phyloP scores from a whole-genome alignment of 2,329 filamentous ascomycete species.

The Stachybotrys chartarum region DNA sequence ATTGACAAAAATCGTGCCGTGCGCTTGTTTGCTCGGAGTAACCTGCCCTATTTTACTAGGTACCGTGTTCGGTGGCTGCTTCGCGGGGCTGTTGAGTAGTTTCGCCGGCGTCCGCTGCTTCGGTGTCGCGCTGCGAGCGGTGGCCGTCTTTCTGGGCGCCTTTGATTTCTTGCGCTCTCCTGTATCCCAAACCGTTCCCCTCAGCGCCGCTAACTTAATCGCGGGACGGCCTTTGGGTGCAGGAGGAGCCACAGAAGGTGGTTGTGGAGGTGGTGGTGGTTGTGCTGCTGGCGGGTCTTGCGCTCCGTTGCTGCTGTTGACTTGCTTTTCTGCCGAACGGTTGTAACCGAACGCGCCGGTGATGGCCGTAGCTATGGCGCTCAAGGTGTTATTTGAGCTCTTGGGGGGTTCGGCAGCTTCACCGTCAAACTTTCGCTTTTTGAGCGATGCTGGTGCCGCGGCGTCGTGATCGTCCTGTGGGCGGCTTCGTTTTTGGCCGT shows the following conservation, averaged over 20 bases:
- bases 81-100: slow-evolving; percentile 3
- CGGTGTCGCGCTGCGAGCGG: slow-evolving; percentile 4
- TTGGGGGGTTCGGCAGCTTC: neutral
- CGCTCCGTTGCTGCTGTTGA: neutral
- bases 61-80: neutral
- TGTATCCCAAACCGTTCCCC: slow-evolving; percentile 30
- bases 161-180: slow-evolving; percentile 12
- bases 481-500: neutral
- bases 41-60: slow-evolving; percentile 4
- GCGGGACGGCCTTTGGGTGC: slow-evolving; percentile 19
- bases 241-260: slow-evolving; percentile 2
- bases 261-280: neutral
- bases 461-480: neutral
- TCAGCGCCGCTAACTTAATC: slow-evolving; percentile 27
- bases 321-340: neutral
- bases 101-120: slow-evolving; percentile 2
- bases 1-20: slow-evolving; percentile 1
- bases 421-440: slow-evolving; percentile 5
- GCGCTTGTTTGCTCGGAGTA: slow-evolving; percentile 3
- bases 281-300: neutral
- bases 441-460: neutral
- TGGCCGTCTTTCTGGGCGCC: slow-evolving; percentile 12
- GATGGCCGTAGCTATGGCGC: neutral
- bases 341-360: neutral
- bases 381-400: neutral